A percentile compares a stretch with the other conserved stretches of the same genome.
Evolutionary conservation across 768 basidiomycete species (phyloP).

Genomic region (Porpolomopsis calyptriformis): DNA sequence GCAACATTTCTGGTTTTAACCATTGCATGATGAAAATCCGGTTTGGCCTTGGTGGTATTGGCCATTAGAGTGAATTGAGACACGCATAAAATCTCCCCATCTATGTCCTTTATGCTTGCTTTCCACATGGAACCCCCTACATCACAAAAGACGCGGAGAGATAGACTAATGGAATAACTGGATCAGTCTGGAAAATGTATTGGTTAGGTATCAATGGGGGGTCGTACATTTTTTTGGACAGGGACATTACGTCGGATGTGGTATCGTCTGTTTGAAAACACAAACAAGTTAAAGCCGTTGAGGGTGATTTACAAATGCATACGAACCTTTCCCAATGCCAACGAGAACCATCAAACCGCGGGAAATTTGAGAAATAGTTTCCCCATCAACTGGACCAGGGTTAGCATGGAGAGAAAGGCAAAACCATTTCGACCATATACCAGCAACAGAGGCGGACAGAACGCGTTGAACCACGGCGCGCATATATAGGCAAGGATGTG

Average conservation of each 20-base stretch:
- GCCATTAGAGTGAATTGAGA: conserved; percentile 91
- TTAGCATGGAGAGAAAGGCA: neutral
- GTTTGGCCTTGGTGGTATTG: conserved; percentile 81
- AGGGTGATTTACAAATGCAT: conserved; percentile 5
- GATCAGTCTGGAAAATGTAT: conserved; percentile 5
- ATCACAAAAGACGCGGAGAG: conserved; percentile 65
- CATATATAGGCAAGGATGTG: too few relatives aligned
- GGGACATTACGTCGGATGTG: conserved; percentile 51
- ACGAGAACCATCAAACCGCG: conserved; percentile 84
- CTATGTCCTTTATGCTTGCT: conserved; percentile 73
- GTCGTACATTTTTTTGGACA: conserved; percentile 78
- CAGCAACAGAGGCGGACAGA: conserved; percentile 72
- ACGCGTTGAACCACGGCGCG: conserved; percentile 82
- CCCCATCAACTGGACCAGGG: conserved; percentile 54
- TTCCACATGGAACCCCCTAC: conserved; percentile 69
- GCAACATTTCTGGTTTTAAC: conserved; percentile 40
- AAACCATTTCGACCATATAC: conserved; percentile 25
- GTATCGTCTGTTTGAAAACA: conserved; percentile 61
- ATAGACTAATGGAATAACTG: conserved; percentile 41
- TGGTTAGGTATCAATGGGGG: conserved; percentile 9
- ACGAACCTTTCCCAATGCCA: conserved; percentile 72
- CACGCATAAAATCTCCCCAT: conserved; percentile 86
- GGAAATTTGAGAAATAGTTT: conserved; percentile 73
- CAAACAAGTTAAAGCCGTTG: neutral
- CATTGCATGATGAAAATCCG: conserved; percentile 92